phyloP scores from a whole-genome alignment of 331 rosid genomes.

The Prunus yedoensis region DNA sequence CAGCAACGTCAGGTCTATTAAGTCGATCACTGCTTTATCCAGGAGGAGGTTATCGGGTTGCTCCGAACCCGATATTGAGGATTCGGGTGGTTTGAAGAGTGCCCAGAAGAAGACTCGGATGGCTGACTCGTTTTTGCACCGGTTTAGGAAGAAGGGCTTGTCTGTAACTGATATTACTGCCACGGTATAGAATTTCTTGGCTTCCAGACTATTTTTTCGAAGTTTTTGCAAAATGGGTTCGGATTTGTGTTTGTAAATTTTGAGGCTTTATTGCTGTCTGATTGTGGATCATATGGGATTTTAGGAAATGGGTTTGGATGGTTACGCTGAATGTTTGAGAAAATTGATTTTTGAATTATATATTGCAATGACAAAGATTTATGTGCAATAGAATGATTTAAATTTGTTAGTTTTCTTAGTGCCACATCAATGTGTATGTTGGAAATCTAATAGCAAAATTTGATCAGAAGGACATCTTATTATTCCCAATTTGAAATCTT shows the following conservation, averaged over 20 bases:
- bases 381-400: neutral
- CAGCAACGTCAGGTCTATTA: slow-evolving; percentile 34
- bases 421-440: neutral
- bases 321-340: neutral
- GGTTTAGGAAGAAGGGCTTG: slow-evolving; percentile 56
- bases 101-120: slow-evolving; percentile 40
- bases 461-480: neutral
- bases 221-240: neutral
- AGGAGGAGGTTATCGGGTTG: slow-evolving; percentile 39
- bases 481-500: neutral
- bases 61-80: slow-evolving; percentile 55
- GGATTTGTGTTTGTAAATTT: neutral
- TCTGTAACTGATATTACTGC: slow-evolving; percentile 69
- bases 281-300: neutral
- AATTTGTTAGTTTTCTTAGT: neutral
- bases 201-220: neutral
- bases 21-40: slow-evolving; percentile 47
- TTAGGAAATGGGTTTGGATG: neutral
- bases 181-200: slow-evolving; percentile 41
- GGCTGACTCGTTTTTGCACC: slow-evolving; percentile 38
- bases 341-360: neutral
- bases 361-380: neutral
- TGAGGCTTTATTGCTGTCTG: neutral
- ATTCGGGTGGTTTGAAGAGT: slow-evolving; percentile 27
- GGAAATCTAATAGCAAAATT: neutral